Conservation (phyloP, 2,329 filamentous ascomycete genomes). For the Clonostachys rhizophaga region DNA sequence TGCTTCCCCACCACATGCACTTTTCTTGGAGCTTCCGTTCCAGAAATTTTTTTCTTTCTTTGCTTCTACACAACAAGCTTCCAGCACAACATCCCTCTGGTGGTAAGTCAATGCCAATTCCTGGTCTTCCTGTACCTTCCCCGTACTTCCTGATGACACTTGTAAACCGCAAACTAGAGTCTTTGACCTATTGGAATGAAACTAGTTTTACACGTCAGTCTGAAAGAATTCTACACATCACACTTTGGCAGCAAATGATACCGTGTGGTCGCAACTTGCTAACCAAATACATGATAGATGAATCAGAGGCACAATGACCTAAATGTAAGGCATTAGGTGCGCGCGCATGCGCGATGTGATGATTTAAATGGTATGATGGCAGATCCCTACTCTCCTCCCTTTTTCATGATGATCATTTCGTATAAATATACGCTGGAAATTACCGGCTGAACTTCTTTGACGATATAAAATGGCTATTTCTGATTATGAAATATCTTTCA, state of each 20-base stretch:
- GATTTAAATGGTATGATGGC: too few species aligned
- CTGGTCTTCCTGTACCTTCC: slow-evolving; percentile 3
- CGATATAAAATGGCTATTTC: slow-evolving; percentile 83
- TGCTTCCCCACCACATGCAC: slow-evolving; percentile 5
- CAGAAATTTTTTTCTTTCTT: slow-evolving; percentile 13
- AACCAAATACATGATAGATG: too few species aligned
- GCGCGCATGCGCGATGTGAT: too few species aligned
- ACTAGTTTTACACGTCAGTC: slow-evolving; percentile 89
- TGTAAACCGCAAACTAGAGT: slow-evolving; percentile 93
- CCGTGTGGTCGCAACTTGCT: too few species aligned
- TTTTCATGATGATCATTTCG: slow-evolving; percentile 59
- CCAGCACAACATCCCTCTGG: background rate
- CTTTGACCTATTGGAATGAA: slow-evolving; percentile 89
- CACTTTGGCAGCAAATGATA: slow-evolving; percentile 1
- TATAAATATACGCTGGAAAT: slow-evolving; percentile 81
- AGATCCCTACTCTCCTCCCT: background rate
- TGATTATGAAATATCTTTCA: slow-evolving; percentile 43
- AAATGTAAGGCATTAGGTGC: too few species aligned
- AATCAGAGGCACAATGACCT: too few species aligned
- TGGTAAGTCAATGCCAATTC: slow-evolving; percentile 9
- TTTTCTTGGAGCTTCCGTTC: slow-evolving; percentile 8
- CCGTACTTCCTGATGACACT: slow-evolving; percentile 68
- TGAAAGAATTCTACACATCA: slow-evolving; percentile 47
- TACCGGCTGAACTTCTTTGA: slow-evolving; percentile 86
- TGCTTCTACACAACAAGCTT: slow-evolving; percentile 10